Conservation (phyloP, 2,329 filamentous ascomycete genomes). For the Paracorniculantispora psalliotae region DNA sequence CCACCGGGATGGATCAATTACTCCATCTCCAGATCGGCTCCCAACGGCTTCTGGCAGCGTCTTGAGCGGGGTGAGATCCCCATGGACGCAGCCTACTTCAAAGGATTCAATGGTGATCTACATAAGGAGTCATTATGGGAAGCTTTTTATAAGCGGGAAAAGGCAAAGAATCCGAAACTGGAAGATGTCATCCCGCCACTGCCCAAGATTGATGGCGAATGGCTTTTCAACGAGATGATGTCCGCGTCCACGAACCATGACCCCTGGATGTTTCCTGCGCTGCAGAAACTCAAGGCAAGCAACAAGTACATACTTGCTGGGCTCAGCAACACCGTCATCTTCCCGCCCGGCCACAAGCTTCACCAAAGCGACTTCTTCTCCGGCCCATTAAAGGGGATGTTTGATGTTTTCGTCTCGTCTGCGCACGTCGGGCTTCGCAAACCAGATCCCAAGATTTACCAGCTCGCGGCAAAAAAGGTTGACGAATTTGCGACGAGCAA, state of each 20-base stretch:
- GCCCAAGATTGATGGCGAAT: constrained; percentile 70
- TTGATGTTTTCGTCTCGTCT: constrained; percentile 84
- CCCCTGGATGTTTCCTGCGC: constrained; percentile 81
- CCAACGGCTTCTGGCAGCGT: constrained; percentile 79
- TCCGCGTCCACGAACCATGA: constrained; percentile 62
- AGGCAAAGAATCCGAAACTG: constrained; percentile 36
- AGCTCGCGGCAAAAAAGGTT: constrained; percentile 62
- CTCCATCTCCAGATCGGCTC: constrained; percentile 73
- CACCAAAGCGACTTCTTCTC: constrained; percentile 45
- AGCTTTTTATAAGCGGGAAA: constrained; percentile 50
- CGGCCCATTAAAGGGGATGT: constrained; percentile 59
- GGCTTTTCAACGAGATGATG: constrained; percentile 93
- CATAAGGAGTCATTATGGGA: constrained; percentile 63
- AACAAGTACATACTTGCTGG: constrained; percentile 71
- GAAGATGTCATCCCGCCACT: constrained; percentile 50
- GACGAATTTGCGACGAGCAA: constrained; percentile 57
- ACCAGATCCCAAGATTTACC: constrained; percentile 77
- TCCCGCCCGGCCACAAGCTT: constrained; percentile 68
- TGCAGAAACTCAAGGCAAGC: constrained; percentile 61
- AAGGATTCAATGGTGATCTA: constrained; percentile 70
- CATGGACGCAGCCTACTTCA: constrained; percentile 71
- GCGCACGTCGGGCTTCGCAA: constrained; percentile 86
- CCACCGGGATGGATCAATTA: constrained; percentile 89
- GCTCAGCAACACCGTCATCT: constrained; percentile 85
- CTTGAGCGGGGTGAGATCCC: constrained; percentile 80